phyloP scores from a whole-genome alignment of 768 basidiomycete species.

The Baorangia bicolor region DNA sequence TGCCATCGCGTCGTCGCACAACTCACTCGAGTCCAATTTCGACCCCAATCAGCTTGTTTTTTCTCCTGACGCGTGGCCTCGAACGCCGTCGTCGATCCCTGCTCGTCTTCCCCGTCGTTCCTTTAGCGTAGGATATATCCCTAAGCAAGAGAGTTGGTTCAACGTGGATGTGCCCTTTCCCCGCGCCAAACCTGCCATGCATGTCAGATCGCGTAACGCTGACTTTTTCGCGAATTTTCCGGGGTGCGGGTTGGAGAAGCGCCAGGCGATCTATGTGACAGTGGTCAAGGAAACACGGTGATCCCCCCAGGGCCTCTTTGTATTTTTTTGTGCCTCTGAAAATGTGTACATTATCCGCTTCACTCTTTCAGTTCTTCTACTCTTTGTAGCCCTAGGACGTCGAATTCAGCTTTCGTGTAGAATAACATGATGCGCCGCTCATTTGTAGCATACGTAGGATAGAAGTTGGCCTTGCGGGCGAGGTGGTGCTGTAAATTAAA shows the following conservation, averaged over 20 bases:
- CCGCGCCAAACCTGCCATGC: not conserved
- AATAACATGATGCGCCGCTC: not conserved
- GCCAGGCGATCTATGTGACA: slow-evolving; percentile 43
- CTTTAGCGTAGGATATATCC: slow-evolving; percentile 1
- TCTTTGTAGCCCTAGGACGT: slow-evolving; percentile 24
- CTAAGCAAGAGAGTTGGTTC: not conserved
- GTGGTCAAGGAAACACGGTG: slow-evolving; percentile 39
- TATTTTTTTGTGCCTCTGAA: not conserved
- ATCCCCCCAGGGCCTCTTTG: not conserved
- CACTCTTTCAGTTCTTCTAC: not conserved
- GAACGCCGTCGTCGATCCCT: slow-evolving; percentile 19
- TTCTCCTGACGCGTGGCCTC: slow-evolving; percentile 20
- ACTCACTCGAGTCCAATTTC: slow-evolving; percentile 29
- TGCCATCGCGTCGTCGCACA: slow-evolving; percentile 31
- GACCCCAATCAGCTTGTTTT: slow-evolving; percentile 19
- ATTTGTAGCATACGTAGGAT: slow-evolving; percentile 17
- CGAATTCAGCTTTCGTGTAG: slow-evolving; percentile 1
- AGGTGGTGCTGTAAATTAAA: not conserved
- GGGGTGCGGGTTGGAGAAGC: not conserved
- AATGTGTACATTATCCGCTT: not conserved
- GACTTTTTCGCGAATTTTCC: not conserved
- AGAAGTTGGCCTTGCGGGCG: not conserved
- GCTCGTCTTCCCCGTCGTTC: slow-evolving; percentile 9
- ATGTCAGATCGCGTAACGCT: not conserved
- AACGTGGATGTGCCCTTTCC: slow-evolving; percentile 1